Percentiles rank a stretch among this genome's conserved stretches.
These are phyloP conservation scores for Ceratocystis harringtonii DNA, from an alignment of 2,329 filamentous ascomycete genomes.

Conservation along the genomic window DNA sequence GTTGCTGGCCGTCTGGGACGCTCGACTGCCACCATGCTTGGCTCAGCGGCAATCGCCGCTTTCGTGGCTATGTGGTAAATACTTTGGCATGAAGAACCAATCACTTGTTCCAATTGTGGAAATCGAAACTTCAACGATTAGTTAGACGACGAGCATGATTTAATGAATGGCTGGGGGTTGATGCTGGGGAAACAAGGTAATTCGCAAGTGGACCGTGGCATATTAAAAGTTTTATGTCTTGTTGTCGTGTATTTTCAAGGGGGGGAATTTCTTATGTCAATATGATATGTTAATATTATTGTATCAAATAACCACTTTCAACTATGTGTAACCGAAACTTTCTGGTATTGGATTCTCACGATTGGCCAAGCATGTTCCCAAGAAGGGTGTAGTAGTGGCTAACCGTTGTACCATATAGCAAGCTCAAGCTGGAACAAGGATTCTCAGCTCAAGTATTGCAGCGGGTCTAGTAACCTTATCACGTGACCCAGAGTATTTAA, in stretches of 20 bases:
- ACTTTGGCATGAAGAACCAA: neutral
- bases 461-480: too few relatives aligned
- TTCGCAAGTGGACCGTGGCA: neutral
- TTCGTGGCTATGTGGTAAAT: slow-evolving; percentile 2
- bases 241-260: slow-evolving; percentile 6
- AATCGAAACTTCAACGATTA: neutral
- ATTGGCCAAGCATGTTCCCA: too few relatives aligned
- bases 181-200: neutral
- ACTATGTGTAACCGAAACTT: neutral
- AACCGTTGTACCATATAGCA: too few relatives aligned
- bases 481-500: too few relatives aligned
- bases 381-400: too few relatives aligned
- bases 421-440: too few relatives aligned
- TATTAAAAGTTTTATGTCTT: slow-evolving; percentile 9
- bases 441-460: too few relatives aligned
- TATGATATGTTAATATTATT: slow-evolving; percentile 8
- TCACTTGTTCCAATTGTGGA: neutral
- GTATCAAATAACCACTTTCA: neutral
- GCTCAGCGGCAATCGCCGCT: neutral
- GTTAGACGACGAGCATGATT: slow-evolving; percentile 1
- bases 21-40: neutral
- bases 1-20: neutral
- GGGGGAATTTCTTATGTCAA: slow-evolving; percentile 6
- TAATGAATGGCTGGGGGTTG: neutral
- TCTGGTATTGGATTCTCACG: neutral